Evolutionary conservation across 225 moss, liverwort and hornwort genomes (phyloP).

Genomic region (Bryum argenteum): DNA sequence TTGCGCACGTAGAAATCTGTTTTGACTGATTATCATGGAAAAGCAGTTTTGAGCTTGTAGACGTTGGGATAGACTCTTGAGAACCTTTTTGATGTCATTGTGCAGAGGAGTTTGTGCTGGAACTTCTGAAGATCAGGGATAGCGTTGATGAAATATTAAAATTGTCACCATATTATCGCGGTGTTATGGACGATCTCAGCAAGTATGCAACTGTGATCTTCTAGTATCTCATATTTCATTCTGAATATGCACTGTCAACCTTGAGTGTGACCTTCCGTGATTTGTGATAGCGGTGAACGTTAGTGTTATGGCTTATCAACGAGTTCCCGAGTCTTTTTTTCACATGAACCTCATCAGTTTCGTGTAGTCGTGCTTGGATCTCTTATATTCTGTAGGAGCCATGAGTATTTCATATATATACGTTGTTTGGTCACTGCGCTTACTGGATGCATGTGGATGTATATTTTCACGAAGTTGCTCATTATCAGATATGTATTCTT

Average conservation of each 20-base stretch:
- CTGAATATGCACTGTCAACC: background rate
- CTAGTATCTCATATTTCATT: background rate
- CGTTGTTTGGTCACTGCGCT: constrained; percentile 13
- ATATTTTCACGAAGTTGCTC: constrained; percentile 4
- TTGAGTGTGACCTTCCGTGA: background rate
- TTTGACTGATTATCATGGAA: background rate
- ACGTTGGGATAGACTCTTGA: background rate
- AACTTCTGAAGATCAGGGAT: constrained; percentile 40
- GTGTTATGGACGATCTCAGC: constrained; percentile 37
- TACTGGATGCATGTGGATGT: constrained; percentile 8
- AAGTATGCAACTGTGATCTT: constrained; percentile 27
- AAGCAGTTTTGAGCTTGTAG: constrained; percentile 8
- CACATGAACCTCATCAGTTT: constrained; percentile 6
- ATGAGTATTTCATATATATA: background rate
- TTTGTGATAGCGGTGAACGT: constrained; percentile 1
- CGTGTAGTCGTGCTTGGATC: constrained; percentile 13
- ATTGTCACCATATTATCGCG: constrained; percentile 36
- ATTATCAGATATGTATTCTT: background rate
- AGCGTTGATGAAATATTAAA: constrained; percentile 37
- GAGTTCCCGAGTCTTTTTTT: constrained; percentile 2
- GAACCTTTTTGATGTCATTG: constrained; percentile 14
- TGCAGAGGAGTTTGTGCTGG: constrained; percentile 51
- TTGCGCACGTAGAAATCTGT: constrained; percentile 1
- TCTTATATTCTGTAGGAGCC: constrained; percentile 18
- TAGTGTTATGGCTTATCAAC: constrained; percentile 1